Base-by-base conservation (phyloP, 345 rosid genomes). In the Aethionema arabicum region DNA sequence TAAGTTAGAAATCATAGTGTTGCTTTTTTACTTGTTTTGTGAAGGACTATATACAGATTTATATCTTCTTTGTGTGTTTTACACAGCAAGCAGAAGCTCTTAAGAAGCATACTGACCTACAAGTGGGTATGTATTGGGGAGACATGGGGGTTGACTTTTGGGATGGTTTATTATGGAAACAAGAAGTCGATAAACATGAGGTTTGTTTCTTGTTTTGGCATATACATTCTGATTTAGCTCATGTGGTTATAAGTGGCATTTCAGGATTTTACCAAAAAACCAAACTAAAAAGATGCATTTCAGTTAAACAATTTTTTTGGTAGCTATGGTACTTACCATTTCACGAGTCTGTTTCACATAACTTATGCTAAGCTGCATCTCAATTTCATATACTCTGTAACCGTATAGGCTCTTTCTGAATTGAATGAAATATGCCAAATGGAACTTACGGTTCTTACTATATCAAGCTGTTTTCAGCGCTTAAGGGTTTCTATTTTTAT, bases 111-210 rank as follows among this genome's bases (percentile, higher is more conserved):
- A 85, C 90, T 0, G 96, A 93, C 77, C 74, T 93, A 36, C 73
- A 71, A 32, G 95, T 93, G 41, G 85, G 87, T 10, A 76, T 44
- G 80, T 90, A 82, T 50, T 82, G 90, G 90, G 99, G 99, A 66
- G 86, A 70, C 0, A 90, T 80, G 95, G 88, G 85, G 13, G 81
- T 90, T 15, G 96, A 87, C 69, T 80, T 13, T 73, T 93, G 96
- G 97, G 61, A 76, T 62, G 76, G 73, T 44, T 76, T 69, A 6
- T 67, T 36, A 6, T 93, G 97, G 99, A 67, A 62, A 35, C 62
- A 51, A 55, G 67, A 93, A 73, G 75, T 85, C 3, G 78, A 58
- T 3, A 59, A 67, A 52, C 48, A 87, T 69, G 97, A 93, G 96
- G 99, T 93, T 39, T 12, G 43, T 74, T 56, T 39, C 49, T 14